Conservation (phyloP, 257 asterid genomes). For the Lycium ferocissimum region DNA sequence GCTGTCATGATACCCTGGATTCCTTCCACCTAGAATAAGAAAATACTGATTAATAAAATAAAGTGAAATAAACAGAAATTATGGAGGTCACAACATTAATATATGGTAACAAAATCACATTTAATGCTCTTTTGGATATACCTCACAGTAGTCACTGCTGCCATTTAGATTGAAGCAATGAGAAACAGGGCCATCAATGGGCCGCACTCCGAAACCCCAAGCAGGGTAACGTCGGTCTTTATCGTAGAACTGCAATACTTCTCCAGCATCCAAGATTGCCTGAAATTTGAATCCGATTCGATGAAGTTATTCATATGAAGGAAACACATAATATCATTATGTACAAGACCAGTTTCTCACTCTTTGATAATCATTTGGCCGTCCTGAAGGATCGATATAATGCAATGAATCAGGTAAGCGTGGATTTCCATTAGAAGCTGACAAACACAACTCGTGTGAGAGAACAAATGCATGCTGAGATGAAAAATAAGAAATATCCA, state of each 20-base stretch:
- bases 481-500: not conserved
- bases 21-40: constrained; percentile 81
- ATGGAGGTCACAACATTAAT: constrained; percentile 8
- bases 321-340: constrained; percentile 24
- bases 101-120: not conserved
- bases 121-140: constrained; percentile 30
- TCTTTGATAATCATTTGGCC: constrained; percentile 92
- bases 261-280: constrained; percentile 92
- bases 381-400: constrained; percentile 89
- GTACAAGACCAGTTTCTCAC: constrained; percentile 57
- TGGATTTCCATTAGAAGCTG: constrained; percentile 99
- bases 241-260: constrained; percentile 88
- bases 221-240: constrained; percentile 88
- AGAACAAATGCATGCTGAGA: constrained; percentile 14
- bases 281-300: constrained; percentile 43
- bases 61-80: constrained; percentile 28
- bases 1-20: constrained; percentile 85
- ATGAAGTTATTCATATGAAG: constrained; percentile 10
- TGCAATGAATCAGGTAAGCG: constrained; percentile 97
- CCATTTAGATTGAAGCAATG: constrained; percentile 98
- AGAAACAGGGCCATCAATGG: constrained; percentile 97
- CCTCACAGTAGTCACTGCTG: constrained; percentile 88
- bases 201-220: constrained; percentile 99
- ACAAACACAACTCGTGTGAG: constrained; percentile 31
- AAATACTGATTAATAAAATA: constrained; percentile 10